These are phyloP conservation scores for Sphagnum tenellum DNA, from an alignment of 225 moss, liverwort and hornwort species.

Conservation along the genomic window DNA sequence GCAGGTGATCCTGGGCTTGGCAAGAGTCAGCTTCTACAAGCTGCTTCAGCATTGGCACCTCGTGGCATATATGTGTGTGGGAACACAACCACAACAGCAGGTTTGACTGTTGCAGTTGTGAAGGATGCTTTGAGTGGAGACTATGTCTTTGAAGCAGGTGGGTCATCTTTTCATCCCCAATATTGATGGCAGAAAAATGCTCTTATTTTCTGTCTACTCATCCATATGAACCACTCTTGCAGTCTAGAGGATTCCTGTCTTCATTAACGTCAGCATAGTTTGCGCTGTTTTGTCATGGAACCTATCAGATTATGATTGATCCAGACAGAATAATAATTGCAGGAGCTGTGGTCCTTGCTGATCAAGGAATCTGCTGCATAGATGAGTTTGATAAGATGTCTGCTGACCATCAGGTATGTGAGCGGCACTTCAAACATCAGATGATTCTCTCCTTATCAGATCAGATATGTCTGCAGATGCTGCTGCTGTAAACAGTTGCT, in stretches of 20 bases:
- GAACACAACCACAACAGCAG: constrained; percentile 89
- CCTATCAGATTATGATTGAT: neutral
- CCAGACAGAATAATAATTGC: constrained; percentile 5
- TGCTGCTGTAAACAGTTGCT: no score
- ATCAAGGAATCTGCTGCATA: constrained; percentile 92
- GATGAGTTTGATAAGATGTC: constrained; percentile 98
- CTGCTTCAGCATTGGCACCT: constrained; percentile 78
- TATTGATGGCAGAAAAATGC: no score
- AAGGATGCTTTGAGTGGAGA: constrained; percentile 94
- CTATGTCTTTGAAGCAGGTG: constrained; percentile 99
- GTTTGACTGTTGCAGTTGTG: constrained; percentile 95
- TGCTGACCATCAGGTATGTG: constrained; percentile 81
- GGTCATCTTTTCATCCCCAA: no score
- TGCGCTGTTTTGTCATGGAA: neutral
- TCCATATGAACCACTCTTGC: no score
- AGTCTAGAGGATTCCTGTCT: no score
- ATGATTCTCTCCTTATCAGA: no score
- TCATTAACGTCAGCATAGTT: no score
- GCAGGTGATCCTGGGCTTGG: constrained; percentile 99
- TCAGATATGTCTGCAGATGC: no score
- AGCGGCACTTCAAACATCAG: no score
- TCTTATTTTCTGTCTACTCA: no score
- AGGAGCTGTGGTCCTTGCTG: constrained; percentile 99
- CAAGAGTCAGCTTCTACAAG: constrained; percentile 93
- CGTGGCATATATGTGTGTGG: constrained; percentile 96